These are phyloP conservation scores for Talaromyces sp. DNA, from an alignment of 2,329 filamentous ascomycete species.

Conservation along the genomic window DNA sequence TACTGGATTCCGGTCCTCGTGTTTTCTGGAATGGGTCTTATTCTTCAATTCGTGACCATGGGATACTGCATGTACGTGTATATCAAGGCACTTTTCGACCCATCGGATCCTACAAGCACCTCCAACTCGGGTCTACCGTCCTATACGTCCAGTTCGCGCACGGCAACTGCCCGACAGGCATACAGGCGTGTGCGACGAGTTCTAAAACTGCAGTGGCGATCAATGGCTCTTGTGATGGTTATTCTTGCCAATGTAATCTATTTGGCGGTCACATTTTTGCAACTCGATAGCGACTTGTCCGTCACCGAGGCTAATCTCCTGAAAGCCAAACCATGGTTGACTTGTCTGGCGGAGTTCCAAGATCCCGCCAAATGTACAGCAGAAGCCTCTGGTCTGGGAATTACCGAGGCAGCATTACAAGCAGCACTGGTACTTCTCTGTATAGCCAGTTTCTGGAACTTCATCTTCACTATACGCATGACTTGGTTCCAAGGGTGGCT, in stretches of 20 bases:
- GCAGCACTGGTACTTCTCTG: slow-evolving; percentile 81
- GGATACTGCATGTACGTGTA: slow-evolving; percentile 95
- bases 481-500: slow-evolving; percentile 85
- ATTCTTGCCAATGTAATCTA: slow-evolving; percentile 91
- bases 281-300: slow-evolving; percentile 71
- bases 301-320: slow-evolving; percentile 55
- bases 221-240: slow-evolving; percentile 83
- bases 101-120: slow-evolving; percentile 63
- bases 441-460: slow-evolving; percentile 81
- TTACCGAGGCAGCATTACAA: slow-evolving; percentile 73
- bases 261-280: slow-evolving; percentile 88
- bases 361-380: slow-evolving; percentile 68
- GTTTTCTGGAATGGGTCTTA: slow-evolving; percentile 71
- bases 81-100: slow-evolving; percentile 75
- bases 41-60: slow-evolving; percentile 82
- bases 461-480: slow-evolving; percentile 76
- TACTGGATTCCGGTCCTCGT: slow-evolving; percentile 88
- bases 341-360: slow-evolving; percentile 62
- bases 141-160: slow-evolving; percentile 72
- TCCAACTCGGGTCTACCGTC: slow-evolving; percentile 69
- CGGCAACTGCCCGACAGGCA: slow-evolving; percentile 80
- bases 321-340: slow-evolving; percentile 65
- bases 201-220: slow-evolving; percentile 89
- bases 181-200: slow-evolving; percentile 84
- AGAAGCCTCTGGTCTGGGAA: slow-evolving; percentile 61